Evolutionary conservation across 208 protist species (phyloP), one percentile per base, ranked within the genome.

Genomic region (Lotmaria passim): DNA sequence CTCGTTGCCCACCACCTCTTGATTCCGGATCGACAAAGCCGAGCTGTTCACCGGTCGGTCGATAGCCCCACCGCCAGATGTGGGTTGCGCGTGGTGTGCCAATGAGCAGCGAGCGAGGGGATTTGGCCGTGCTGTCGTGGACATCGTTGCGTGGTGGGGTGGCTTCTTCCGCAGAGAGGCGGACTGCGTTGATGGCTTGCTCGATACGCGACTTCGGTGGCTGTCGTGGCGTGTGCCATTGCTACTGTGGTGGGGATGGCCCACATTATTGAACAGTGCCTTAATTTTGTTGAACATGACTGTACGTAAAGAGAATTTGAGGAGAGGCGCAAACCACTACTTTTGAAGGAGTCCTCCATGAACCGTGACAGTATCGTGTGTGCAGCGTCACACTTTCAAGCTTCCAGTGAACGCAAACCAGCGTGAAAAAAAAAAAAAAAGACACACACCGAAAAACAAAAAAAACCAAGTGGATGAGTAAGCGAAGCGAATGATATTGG

Each of bases 241-340:
- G 19, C 30, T 48, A 3, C 23, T n/a, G n/a, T 5, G 34, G 34
- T 46, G 31, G 21, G 26, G 41, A 21, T 60, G 31, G 23, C 28
- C 15, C 31, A 60, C 55, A 19, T 60, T 60, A 15, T 33, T 60
- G 34, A 60, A 41, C 31, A 60, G 28, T 11, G 34, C 36, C 15
- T 60, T 31, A 21, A 60, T 41, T 46, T 46, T 60, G 55, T 26
- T 34, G 0, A 60, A 31, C 55, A 60, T 60, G 36, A 7, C 26
- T 11, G n/a, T n/a, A n/a, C n/a, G n/a, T n/a, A n/a, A n/a, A n/a
- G n/a, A n/a, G n/a, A n/a, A n/a, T n/a, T n/a, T n/a, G n/a, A n/a
- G n/a, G n/a, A n/a, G n/a, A n/a, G n/a, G n/a, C n/a, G n/a, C n/a
- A n/a, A n/a, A n/a, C n/a, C n/a, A n/a, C n/a, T n/a, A n/a, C n/a